Evolutionary conservation across 2,329 filamentous ascomycete species (phyloP), one percentile per base, ranked within the genome.

Genomic region (Talaromyces sp.): DNA sequence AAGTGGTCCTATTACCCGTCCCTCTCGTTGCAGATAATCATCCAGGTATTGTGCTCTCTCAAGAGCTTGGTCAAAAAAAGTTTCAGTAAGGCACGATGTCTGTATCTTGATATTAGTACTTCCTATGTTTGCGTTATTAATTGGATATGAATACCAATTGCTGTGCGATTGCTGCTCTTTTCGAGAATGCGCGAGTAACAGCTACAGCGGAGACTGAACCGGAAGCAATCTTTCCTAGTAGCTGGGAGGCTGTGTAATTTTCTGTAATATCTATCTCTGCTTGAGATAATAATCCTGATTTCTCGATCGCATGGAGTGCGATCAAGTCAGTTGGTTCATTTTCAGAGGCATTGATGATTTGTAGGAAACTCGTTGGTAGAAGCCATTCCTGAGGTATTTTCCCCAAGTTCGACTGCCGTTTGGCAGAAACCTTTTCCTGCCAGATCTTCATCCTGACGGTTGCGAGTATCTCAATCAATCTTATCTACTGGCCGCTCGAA

Each of bases 101-200:
- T 60, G 16, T 37, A 8, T 31, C 3, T 27, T 31, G 24, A 37
- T 33, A 31, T 56, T 35, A 35, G 33, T 16, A 22, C 22, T 11
- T 9, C 7, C 10, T n/a, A 8, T 3, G 33, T 16, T 33, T 19
- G 2, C 27, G n/a, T 19, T 9, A 56, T 35, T 2, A 24, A 33
- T 16, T 22, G 3, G 3, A 33, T 10, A 13, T 56, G n/a, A 49
- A 22, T 60, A 63, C 64, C 33, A 62, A n/a, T 37, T 74, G 72
- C 27, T 74, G 72, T 19, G 72, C 68, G 9, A 73, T 69, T 8
- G 70, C 72, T 5, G 74, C 69, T 31, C 69, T 67, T 66, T 83
- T 83, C 71, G 80, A 82, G 67, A 82, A 87, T 0, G 85, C 84
- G 5, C 4, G 33, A 6, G 61, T 68, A 11, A 68, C 10, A 22